Evolutionary conservation across 768 basidiomycete species (phyloP).

Genomic region (Lyophyllum shimeji): DNA sequence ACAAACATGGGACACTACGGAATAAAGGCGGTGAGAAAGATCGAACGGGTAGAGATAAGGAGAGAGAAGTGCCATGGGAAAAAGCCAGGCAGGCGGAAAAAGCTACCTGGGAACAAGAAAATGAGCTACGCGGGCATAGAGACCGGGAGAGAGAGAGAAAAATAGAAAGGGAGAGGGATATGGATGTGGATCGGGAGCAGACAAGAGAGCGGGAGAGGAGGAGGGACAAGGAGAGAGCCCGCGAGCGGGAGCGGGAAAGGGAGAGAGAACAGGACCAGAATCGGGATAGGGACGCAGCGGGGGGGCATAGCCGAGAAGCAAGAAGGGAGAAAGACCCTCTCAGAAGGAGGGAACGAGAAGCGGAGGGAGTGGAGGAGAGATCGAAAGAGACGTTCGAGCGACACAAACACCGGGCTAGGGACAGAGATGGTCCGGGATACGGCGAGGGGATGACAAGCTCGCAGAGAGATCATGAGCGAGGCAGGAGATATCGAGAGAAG

Average conservation of each 20-base stretch:
- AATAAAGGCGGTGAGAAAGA: background rate
- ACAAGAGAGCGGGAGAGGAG: conserved; percentile 21
- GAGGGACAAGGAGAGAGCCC: conserved; percentile 7
- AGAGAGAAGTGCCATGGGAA: background rate
- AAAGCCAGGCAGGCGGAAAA: conserved; percentile 14
- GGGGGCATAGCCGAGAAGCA: background rate
- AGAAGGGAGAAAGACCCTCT: conserved; percentile 13
- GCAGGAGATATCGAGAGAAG: conserved; percentile 16
- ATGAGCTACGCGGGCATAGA: conserved; percentile 19
- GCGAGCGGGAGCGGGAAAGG: conserved; percentile 17
- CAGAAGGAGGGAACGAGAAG: conserved; percentile 5
- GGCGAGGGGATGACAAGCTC: conserved; percentile 10
- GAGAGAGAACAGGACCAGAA: conserved; percentile 7
- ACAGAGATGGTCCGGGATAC: conserved; percentile 9
- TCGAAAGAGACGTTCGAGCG: conserved; percentile 10
- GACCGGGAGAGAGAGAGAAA: conserved; percentile 23
- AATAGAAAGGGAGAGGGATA: conserved; percentile 20
- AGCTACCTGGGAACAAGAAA: conserved; percentile 1
- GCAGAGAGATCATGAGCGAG: conserved; percentile 4
- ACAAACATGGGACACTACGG: background rate
- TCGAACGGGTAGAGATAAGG: background rate
- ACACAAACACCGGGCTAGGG: conserved; percentile 16
- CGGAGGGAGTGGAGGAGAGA: conserved; percentile 4
- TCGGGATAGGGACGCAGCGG: conserved; percentile 4
- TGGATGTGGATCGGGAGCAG: conserved; percentile 24